Evolutionary conservation across 2,329 filamentous ascomycete genomes (phyloP), one percentile per base, ranked within the genome.

Genomic region (Pseudogymnoascus sp.): DNA sequence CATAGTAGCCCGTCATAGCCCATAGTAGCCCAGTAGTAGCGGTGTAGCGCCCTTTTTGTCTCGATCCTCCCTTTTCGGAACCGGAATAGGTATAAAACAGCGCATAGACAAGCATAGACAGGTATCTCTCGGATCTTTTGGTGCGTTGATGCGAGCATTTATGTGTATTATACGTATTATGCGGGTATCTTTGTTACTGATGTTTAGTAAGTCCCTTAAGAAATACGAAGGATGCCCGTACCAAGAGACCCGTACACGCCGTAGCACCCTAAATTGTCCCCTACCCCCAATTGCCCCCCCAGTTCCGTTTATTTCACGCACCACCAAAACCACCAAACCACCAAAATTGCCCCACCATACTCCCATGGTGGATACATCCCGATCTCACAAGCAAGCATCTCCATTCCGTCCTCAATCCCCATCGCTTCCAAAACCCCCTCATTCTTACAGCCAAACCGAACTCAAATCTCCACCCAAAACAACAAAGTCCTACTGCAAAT

Each of bases 301-400:
- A n/a, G n/a, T 31, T 29, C 48, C 48, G 29, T 55, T 55, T 55
- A 55, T 55, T 33, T 55, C 48, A 7, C 48, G 48, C 48, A 55
- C 29, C 21, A 21, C 21, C 21, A 21, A 21, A 21, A 21, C 21
- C 29, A 9, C 21, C 21, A 21, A 21, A 21, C 21, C 21, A 21
- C 21, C 21, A 21, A 21, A 21, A 21, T 27, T 55, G 48, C 48
- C 48, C 48, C 48, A 55, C 48, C 48, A 55, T 29, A 12, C 33
- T 21, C 21, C 21, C 21, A 21, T 21, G 21, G 48, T 55, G 48
- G 48, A 33, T 29, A 33, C 48, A 2, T 33, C 33, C 48, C 48
- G 48, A 55, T 55, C 29, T 55, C 48, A 55, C 48, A 55, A 55
- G 48, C 48, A 55, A 55, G 29, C 48, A 55, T 31, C 48, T 29